A percentile compares a stretch with the other conserved stretches of the same genome.
Evolutionary conservation across 2,329 filamentous ascomycete genomes (phyloP).

Genomic region (Curvularia eragrostidis): DNA sequence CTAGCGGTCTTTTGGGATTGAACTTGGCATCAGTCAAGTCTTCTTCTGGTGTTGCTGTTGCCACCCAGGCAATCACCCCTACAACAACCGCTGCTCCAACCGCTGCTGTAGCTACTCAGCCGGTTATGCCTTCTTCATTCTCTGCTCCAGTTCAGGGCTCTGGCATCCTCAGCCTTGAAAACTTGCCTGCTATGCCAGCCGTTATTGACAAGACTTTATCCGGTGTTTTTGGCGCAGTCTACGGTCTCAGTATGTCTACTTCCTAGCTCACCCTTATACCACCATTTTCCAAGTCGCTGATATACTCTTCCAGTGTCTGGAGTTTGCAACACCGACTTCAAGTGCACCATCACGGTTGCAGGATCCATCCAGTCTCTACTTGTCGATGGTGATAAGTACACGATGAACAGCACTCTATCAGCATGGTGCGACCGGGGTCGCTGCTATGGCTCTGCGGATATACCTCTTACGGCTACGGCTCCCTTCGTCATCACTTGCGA

Average conservation of each 20-base stretch:
- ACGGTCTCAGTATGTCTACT: slow-evolving; percentile 6
- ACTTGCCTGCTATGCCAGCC: slow-evolving; percentile 13
- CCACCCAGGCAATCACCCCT: no score
- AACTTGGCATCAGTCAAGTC: not conserved
- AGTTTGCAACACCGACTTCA: slow-evolving; percentile 1
- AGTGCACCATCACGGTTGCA: slow-evolving; percentile 10
- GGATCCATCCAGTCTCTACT: slow-evolving; percentile 14
- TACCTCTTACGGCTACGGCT: slow-evolving; percentile 10
- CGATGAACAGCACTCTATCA: not conserved
- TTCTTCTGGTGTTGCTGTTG: not conserved
- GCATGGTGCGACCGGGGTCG: slow-evolving; percentile 11
- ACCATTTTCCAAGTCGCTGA: not conserved
- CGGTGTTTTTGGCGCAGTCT: slow-evolving; percentile 1
- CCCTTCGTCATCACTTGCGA: slow-evolving; percentile 14
- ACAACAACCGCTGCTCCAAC: not conserved
- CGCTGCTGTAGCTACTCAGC: not conserved
- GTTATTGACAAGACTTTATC: slow-evolving; percentile 10
- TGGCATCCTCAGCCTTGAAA: slow-evolving; percentile 6
- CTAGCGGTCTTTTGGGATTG: slow-evolving; percentile 3
- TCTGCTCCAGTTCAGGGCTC: slow-evolving; percentile 9
- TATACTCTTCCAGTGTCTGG: slow-evolving; percentile 1
- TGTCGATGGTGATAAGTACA: slow-evolving; percentile 13
- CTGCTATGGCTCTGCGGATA: slow-evolving; percentile 8
- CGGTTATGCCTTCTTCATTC: slow-evolving; percentile 9
- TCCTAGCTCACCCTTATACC: not conserved